Conservation (phyloP, 768 basidiomycete genomes). For the Boletus edulis region DNA sequence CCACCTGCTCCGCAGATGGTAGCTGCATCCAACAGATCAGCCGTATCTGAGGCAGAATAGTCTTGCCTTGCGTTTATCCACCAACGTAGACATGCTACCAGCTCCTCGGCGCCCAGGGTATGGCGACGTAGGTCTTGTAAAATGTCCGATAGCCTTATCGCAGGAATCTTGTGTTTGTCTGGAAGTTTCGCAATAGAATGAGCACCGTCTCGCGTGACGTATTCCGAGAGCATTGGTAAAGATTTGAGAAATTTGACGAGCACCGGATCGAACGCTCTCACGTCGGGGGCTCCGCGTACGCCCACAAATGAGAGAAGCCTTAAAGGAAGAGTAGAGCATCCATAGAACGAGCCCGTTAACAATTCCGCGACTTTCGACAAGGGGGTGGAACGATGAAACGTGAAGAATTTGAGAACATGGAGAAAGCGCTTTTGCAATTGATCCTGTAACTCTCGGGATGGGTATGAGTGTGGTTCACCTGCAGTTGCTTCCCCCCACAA, state of each 20-base stretch:
- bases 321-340: conserved; percentile 54
- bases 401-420: conserved; percentile 12
- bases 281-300: conserved; percentile 56
- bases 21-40: conserved; percentile 66
- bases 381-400: conserved; percentile 52
- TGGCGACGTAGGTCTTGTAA: conserved; percentile 65
- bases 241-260: conserved; percentile 72
- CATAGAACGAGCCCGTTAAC: conserved; percentile 77
- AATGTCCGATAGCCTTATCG: conserved; percentile 77
- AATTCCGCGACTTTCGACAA: conserved; percentile 69
- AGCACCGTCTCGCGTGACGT: conserved; percentile 50
- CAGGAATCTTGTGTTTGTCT: conserved; percentile 57
- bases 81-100: conserved; percentile 69
- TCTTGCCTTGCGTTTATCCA: conserved; percentile 44
- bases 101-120: conserved; percentile 67
- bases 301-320: conserved; percentile 76
- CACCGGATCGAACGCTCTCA: conserved; percentile 68
- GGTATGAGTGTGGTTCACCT: background rate
- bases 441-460: background rate
- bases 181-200: conserved; percentile 60
- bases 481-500: background rate
- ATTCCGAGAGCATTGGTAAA: conserved; percentile 66
- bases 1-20: conserved; percentile 50
- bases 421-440: background rate
- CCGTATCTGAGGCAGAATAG: conserved; percentile 20